Percentiles rank a stretch among this genome's conserved stretches.
Evolutionary conservation across 768 basidiomycete species (phyloP).

Genomic region (Chlorophyllum brunneum): DNA sequence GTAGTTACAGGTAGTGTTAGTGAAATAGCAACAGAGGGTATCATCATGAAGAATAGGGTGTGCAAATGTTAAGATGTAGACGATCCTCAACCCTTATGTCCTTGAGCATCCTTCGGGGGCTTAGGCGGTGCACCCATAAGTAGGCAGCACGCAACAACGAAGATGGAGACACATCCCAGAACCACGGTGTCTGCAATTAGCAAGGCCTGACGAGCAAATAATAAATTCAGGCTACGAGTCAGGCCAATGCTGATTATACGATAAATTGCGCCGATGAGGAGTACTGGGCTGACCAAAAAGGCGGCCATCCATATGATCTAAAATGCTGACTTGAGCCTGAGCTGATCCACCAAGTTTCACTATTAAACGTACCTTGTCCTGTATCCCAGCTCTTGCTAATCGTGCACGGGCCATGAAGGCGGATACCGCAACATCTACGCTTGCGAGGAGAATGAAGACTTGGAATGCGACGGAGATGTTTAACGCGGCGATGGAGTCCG

Average conservation of each 20-base stretch:
- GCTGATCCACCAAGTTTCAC: not conserved
- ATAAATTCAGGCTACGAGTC: not conserved
- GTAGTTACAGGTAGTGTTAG: too few relatives aligned
- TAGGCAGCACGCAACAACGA: not conserved
- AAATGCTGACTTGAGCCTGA: not conserved
- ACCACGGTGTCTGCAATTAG: not conserved
- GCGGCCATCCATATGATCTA: not conserved
- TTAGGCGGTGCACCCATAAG: not conserved
- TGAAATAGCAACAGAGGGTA: too few relatives aligned
- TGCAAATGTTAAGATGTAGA: too few relatives aligned
- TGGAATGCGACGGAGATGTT: not conserved
- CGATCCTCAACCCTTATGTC: not conserved
- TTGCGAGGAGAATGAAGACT: not conserved
- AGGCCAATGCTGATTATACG: not conserved
- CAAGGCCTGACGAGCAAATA: not conserved
- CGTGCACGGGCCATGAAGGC: not conserved
- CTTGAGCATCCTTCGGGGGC: not conserved
- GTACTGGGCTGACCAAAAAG: not conserved
- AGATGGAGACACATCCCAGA: not conserved
- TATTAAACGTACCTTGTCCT: not conserved
- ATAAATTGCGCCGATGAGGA: not conserved
- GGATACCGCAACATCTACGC: not conserved
- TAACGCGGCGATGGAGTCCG: not conserved
- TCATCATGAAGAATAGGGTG: too few relatives aligned
- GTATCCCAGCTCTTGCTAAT: not conserved